Percentiles rank a stretch among this genome's conserved stretches.
Conservation (phyloP, 2,329 filamentous ascomycete genomes). For the Cladophialophora exuberans region DNA sequence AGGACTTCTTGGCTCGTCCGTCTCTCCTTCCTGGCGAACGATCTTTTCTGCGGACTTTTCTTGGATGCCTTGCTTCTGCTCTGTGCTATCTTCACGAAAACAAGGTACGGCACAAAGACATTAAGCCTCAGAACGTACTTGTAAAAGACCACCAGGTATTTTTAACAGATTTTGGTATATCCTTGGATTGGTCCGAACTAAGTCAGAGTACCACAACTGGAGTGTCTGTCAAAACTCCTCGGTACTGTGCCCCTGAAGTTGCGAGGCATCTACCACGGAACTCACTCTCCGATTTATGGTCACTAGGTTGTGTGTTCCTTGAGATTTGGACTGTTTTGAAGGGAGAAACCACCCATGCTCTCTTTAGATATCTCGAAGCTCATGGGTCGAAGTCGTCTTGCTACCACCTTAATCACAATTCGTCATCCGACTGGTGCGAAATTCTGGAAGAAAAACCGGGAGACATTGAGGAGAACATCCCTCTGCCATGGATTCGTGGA, state of each 20-base stretch:
- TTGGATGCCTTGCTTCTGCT: conserved; percentile 22
- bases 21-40: not conserved
- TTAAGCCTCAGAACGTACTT: conserved; percentile 33
- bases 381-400: not conserved
- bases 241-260: conserved; percentile 16
- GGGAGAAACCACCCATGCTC: not conserved
- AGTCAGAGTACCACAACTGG: conserved; percentile 9
- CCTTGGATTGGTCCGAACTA: conserved; percentile 17
- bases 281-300: conserved; percentile 10
- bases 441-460: not conserved
- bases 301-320: conserved; percentile 25
- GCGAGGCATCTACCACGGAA: not conserved
- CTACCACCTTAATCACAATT: not conserved
- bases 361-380: not conserved
- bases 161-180: conserved; percentile 30
- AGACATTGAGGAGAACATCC: not conserved
- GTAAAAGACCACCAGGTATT: conserved; percentile 19
- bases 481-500: not conserved
- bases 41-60: conserved; percentile 10
- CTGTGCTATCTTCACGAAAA: conserved; percentile 26
- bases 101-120: conserved; percentile 30
- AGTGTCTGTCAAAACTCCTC: not conserved
- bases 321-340: conserved; percentile 23
- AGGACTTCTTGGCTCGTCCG: not conserved
- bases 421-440: not conserved